Base-by-base conservation (phyloP, 2,329 filamentous ascomycete genomes). In the Apiospora kogelbergensis region DNA sequence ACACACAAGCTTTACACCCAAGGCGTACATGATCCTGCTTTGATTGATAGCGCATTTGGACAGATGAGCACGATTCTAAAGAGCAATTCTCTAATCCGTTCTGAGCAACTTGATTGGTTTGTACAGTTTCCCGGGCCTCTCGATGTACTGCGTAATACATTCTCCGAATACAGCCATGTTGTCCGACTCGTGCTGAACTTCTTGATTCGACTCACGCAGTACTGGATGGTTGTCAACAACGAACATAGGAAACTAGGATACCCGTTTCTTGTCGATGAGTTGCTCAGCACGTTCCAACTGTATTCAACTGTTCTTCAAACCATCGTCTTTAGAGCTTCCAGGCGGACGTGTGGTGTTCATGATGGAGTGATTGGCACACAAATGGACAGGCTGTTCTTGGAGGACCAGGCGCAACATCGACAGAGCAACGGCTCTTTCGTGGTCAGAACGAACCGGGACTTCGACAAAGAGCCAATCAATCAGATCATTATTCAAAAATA, bases 211-310 rank as follows among this genome's bases (percentile, higher is more conserved):
- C 74, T 91, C 17, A 77, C 80, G 2, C 71, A 74, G 24, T 73
- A 78, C 20, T 88, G 85, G 84, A 33, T 70, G 0, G 6, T 57
- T 3, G 79, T 84, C 63, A 77, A 78, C 33, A 75, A 68, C 5
- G 77, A 79, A 26, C 82, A 83, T 71, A 73, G 70, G 33, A 44
- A 63, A 24, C 79, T 83, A 48, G 76, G 77, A 1, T 86, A 84
- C 72, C 89, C 89, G 3, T 85, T 89, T 6, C 78, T 89, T n/a
- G 82, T 87, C 42, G 81, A 83, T 67, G 89, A 91, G 73, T 78
- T 92, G 37, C 76, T 82, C 5, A 74, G 76, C n/a, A 72, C 77
- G 15, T 80, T 91, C 44, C 74, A 76, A 6, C 76, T 90, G 15
- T 76, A 75, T 9, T 91, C 89, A 0, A 75, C 79, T 0, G 80